A percentile compares a stretch with the other conserved stretches of the same genome.
phyloP scores from a whole-genome alignment of 2,329 filamentous ascomycete genomes.

The Sclerotiophoma versabilis region DNA sequence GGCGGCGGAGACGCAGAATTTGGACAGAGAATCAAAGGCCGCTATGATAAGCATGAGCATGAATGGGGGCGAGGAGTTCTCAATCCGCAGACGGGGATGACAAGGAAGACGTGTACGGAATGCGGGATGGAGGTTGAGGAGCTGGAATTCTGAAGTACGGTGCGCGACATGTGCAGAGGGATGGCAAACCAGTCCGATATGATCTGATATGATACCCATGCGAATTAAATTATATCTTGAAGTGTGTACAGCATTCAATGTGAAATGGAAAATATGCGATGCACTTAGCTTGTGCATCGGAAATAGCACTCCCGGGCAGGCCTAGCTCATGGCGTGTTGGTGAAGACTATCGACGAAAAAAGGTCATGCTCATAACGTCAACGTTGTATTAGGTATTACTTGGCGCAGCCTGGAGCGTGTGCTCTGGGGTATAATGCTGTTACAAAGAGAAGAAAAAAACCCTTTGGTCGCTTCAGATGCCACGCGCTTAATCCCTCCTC shows the following conservation, averaged over 20 bases:
- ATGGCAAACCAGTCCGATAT: neutral
- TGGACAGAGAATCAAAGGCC: constrained; percentile 74
- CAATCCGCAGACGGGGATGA: constrained; percentile 72
- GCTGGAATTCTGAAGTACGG: constrained; percentile 60
- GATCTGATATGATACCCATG: too few relatives aligned
- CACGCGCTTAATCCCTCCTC: too few relatives aligned
- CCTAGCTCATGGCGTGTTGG: too few relatives aligned
- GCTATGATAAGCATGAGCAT: constrained; percentile 79
- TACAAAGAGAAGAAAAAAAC: too few relatives aligned
- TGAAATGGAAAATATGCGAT: too few relatives aligned
- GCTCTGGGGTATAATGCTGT: neutral
- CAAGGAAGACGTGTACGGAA: constrained; percentile 74
- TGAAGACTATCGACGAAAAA: too few relatives aligned
- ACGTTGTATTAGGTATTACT: neutral
- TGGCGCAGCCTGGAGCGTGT: neutral
- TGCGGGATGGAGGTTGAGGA: constrained; percentile 74
- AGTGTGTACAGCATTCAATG: too few relatives aligned
- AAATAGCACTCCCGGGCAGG: too few relatives aligned
- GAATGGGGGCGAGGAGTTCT: constrained; percentile 74
- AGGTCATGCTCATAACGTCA: too few relatives aligned
- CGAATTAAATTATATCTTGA: too few relatives aligned
- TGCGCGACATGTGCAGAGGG: too few relatives aligned
- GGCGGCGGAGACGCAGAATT: constrained; percentile 60
- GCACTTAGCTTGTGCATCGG: too few relatives aligned
- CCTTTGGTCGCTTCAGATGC: neutral